Evolutionary conservation across 441 rosid genomes (phyloP).

Genomic region (Mallotus japonicus): DNA sequence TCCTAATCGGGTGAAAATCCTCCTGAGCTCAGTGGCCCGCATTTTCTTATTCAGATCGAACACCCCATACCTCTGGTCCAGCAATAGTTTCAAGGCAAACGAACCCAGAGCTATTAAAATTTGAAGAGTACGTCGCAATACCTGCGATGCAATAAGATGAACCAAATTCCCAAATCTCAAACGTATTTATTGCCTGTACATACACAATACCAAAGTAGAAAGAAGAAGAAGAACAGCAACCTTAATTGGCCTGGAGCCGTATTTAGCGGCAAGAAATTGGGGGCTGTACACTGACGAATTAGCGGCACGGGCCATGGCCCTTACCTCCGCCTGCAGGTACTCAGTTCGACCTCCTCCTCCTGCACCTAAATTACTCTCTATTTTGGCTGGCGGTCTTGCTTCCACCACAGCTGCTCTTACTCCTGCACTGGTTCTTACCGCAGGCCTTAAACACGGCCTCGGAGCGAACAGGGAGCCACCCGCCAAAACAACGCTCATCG

Average conservation of each 20-base stretch:
- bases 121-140: constrained; percentile 61
- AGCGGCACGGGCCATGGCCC: constrained; percentile 76
- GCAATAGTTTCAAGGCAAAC: constrained; percentile 55
- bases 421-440: constrained; percentile 6
- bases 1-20: constrained; percentile 73
- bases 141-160: constrained; percentile 33
- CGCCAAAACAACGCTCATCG: constrained; percentile 27
- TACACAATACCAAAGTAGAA: constrained; percentile 5
- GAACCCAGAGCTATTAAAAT: constrained; percentile 61
- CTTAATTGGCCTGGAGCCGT: constrained; percentile 76
- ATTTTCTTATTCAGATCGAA: constrained; percentile 63
- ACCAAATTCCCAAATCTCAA: neutral
- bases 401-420: constrained; percentile 35
- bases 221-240: constrained; percentile 24
- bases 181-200: too few species aligned
- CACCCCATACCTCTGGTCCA: constrained; percentile 64
- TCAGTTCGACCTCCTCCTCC: constrained; percentile 56
- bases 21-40: constrained; percentile 62
- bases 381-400: constrained; percentile 27
- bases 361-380: constrained; percentile 16
- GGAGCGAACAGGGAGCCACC: constrained; percentile 18
- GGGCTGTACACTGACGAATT: constrained; percentile 74
- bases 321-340: constrained; percentile 77
- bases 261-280: constrained; percentile 52
- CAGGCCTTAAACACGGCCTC: constrained; percentile 9